Conservation (phyloP, 2,329 filamentous ascomycete species). For the Blumeria graminis region DNA sequence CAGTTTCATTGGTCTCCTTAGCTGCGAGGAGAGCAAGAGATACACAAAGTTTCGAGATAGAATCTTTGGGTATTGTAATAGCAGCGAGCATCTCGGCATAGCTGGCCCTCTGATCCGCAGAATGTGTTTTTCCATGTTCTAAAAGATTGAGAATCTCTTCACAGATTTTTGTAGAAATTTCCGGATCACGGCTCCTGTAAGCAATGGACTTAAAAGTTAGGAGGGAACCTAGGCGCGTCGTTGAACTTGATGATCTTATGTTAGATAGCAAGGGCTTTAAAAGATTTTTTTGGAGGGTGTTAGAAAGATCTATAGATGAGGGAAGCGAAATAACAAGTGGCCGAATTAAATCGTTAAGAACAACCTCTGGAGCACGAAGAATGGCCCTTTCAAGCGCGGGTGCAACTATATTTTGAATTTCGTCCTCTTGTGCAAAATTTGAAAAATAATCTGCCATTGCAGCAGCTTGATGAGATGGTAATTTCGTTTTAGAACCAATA, state of each 20-base stretch:
- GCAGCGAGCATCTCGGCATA: conserved; percentile 59
- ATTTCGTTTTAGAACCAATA: conserved; percentile 46
- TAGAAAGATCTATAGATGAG: conserved; percentile 49
- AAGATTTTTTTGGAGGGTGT: conserved; percentile 43
- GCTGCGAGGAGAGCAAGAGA: conserved; percentile 42
- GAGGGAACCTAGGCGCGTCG: conserved; percentile 52
- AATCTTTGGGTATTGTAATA: conserved; percentile 32
- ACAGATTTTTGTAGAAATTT: conserved; percentile 38
- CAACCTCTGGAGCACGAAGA: conserved; percentile 70
- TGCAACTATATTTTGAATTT: conserved; percentile 51
- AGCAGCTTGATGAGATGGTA: conserved; percentile 47
- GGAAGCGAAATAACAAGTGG: conserved; percentile 50
- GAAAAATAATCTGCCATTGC: conserved; percentile 65
- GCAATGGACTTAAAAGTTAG: conserved; percentile 51
- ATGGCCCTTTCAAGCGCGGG: conserved; percentile 74
- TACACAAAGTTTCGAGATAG: conserved; percentile 41
- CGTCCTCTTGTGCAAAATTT: conserved; percentile 46
- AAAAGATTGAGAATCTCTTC: conserved; percentile 60
- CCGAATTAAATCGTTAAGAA: conserved; percentile 55
- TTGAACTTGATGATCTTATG: conserved; percentile 66
- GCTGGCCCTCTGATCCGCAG: conserved; percentile 60
- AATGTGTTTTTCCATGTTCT: conserved; percentile 61
- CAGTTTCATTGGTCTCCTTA: conserved; percentile 77
- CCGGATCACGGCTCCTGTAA: conserved; percentile 29
- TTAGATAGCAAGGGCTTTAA: conserved; percentile 76